Evolutionary conservation across 495 filamentous ascomycete species (phyloP), one percentile per base, ranked within the genome.

Genomic region (Sordaria brevicollis): DNA sequence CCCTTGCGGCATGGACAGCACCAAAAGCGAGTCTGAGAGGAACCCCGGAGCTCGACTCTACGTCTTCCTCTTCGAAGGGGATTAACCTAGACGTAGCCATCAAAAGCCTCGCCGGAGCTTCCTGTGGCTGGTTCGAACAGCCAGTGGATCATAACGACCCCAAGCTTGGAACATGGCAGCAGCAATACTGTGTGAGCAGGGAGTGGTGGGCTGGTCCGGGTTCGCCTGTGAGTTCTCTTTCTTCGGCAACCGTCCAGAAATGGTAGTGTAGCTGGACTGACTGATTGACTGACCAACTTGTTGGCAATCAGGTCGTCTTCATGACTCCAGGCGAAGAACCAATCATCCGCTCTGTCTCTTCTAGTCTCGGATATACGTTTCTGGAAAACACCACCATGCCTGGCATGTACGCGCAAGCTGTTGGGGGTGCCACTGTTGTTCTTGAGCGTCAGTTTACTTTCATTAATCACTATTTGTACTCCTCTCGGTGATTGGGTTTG

Each of bases 251-350:
- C n/a, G n/a, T n/a, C n/a, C n/a, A n/a, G n/a, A n/a, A n/a, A n/a
- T n/a, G n/a, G n/a, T n/a, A n/a, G n/a, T 4, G 9, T 11, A 21
- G 10, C 2, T 9, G 13, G 19, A 25, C 41, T 49, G 4, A 62
- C 49, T 11, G 13, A 1, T 21, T 8, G 17, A 13, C 34, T 66
- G 29, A 35, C 33, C 34, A n/a, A n/a, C n/a, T 1, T 3, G 7
- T 43, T 49, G 19, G 8, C 57, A 2, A 25, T 33, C 73, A 86
- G 84, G 78, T 86, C 7, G 80, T 89, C 2, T 67, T 88, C 8
- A 86, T 88, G 71, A 87, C 84, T 0, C 87, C 87, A 0, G 88
- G 87, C 37, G 88, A 89, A 73, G 75, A 73, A 57, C 78, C 82
- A 10, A 86, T 83, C 1, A 79, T 80, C 37, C 71, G 73, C 0